Percentiles rank a stretch among this genome's conserved stretches.
Conservation (phyloP, 176 grass and related monocot genomes). For the Secale cereale region DNA sequence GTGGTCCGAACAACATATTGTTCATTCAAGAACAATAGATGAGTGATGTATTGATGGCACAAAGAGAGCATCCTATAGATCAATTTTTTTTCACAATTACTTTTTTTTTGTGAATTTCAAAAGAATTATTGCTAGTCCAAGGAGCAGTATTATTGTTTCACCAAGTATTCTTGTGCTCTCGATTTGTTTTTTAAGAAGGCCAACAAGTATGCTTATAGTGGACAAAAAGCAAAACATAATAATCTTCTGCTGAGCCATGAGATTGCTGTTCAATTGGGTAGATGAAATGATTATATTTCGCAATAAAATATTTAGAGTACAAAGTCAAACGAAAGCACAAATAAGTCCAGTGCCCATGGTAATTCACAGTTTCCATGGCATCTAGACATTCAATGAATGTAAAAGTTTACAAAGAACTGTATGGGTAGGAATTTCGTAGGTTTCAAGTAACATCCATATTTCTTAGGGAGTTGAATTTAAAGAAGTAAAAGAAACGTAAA, state of each 20-base stretch:
- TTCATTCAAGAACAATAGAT: not conserved
- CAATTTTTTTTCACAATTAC: constrained; percentile 4
- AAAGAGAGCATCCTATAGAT: constrained; percentile 10
- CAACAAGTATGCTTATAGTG: constrained; percentile 2
- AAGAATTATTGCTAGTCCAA: not conserved
- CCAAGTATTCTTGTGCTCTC: not conserved
- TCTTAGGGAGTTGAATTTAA: not conserved
- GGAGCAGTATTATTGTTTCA: not conserved
- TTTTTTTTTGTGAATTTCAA: constrained; percentile 1
- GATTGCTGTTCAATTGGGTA: constrained; percentile 10
- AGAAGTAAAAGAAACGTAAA: constrained; percentile 6
- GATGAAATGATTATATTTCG: not conserved
- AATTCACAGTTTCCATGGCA: not conserved
- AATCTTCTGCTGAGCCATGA: not conserved
- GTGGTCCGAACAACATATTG: not conserved
- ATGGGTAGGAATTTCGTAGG: not conserved
- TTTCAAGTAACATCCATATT: constrained; percentile 3
- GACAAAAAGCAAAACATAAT: not conserved
- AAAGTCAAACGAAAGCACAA: not conserved
- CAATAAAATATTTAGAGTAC: not conserved
- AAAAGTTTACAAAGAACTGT: not conserved
- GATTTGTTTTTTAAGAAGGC: not conserved
- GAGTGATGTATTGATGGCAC: not conserved
- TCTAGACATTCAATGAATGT: constrained; percentile 6
- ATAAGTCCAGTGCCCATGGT: not conserved